Evolutionary conservation across 2,329 filamentous ascomycete species (phyloP).

Genomic region (Dendrostoma leiphaemia): DNA sequence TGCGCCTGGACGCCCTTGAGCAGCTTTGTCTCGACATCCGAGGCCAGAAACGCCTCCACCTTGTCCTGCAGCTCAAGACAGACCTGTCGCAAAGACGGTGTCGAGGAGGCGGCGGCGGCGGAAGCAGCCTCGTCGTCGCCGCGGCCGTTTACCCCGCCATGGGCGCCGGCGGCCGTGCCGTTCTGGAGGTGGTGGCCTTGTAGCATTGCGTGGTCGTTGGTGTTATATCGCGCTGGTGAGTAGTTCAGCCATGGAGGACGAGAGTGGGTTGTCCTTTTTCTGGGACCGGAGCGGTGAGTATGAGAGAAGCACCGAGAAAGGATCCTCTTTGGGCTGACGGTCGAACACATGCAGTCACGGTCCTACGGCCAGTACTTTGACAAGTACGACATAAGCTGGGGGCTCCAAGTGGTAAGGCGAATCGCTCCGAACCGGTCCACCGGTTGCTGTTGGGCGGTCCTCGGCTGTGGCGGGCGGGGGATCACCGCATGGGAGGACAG

Average conservation of each 20-base stretch:
- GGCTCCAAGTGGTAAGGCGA: too few relatives aligned
- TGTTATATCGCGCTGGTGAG: conserved; percentile 3
- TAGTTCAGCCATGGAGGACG: conserved; percentile 10
- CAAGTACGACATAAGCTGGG: too few relatives aligned
- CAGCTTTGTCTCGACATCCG: conserved; percentile 49
- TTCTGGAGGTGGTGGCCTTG: conserved; percentile 10
- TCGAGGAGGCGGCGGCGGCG: not conserved
- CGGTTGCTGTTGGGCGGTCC: too few relatives aligned
- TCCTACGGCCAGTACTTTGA: too few relatives aligned
- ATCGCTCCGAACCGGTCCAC: too few relatives aligned
- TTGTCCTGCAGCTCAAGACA: conserved; percentile 55
- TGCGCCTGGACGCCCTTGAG: conserved; percentile 70
- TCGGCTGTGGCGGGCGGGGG: not conserved
- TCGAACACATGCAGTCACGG: not conserved
- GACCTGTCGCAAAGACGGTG: conserved; percentile 27
- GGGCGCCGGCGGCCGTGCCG: conserved; percentile 7
- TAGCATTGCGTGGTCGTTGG: conserved; percentile 5
- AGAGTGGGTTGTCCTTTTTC: too few relatives aligned
- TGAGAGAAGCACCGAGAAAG: too few relatives aligned
- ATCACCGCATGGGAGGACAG: not conserved
- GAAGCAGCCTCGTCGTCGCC: not conserved
- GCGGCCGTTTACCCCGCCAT: conserved; percentile 7
- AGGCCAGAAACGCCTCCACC: conserved; percentile 64
- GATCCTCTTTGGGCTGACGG: too few relatives aligned
- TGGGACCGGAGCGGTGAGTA: too few relatives aligned